phyloP scores from a whole-genome alignment of 1,284 basidiomycete species.

The Cryptococcus sp. region DNA sequence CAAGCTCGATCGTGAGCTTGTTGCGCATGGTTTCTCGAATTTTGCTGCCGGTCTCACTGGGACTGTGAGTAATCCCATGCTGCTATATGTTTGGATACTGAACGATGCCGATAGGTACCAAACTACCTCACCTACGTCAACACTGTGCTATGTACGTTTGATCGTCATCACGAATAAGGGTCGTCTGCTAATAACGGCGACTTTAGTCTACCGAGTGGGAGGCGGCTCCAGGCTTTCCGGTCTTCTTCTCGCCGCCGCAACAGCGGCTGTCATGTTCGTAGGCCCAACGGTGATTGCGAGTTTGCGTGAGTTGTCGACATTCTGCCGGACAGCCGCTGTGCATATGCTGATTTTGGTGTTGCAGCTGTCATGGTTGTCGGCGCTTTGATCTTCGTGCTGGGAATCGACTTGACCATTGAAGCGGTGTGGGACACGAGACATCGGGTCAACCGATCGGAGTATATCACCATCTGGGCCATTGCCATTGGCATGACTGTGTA shows the following conservation, averaged over 20 bases:
- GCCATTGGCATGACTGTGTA: conserved; percentile 82
- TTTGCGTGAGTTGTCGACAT: conserved; percentile 66
- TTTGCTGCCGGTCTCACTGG: conserved; percentile 76
- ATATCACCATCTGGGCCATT: conserved; percentile 59
- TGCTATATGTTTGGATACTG: background rate
- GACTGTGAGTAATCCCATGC: conserved; percentile 55
- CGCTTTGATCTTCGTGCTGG: conserved; percentile 91
- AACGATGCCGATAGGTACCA: conserved; percentile 21
- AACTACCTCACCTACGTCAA: conserved; percentile 72
- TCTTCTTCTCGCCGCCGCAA: conserved; percentile 79
- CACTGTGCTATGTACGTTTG: conserved; percentile 68
- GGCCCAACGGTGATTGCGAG: conserved; percentile 74
- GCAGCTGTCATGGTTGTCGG: conserved; percentile 84
- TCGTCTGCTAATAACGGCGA: conserved; percentile 3
- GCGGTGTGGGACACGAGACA: conserved; percentile 94
- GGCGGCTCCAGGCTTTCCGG: conserved; percentile 82
- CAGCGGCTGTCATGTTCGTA: conserved; percentile 70
- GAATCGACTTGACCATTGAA: conserved; percentile 91
- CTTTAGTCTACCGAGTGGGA: conserved; percentile 83
- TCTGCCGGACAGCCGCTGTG: background rate
- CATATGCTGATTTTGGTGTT: conserved; percentile 3
- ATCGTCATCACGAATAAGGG: background rate
- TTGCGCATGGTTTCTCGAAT: conserved; percentile 92
- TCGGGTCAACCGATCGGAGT: conserved; percentile 72
- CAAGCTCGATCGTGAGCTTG: conserved; percentile 88